Base-by-base conservation (phyloP, 2,329 filamentous ascomycete genomes). In the Botryotinia narcissicola region DNA sequence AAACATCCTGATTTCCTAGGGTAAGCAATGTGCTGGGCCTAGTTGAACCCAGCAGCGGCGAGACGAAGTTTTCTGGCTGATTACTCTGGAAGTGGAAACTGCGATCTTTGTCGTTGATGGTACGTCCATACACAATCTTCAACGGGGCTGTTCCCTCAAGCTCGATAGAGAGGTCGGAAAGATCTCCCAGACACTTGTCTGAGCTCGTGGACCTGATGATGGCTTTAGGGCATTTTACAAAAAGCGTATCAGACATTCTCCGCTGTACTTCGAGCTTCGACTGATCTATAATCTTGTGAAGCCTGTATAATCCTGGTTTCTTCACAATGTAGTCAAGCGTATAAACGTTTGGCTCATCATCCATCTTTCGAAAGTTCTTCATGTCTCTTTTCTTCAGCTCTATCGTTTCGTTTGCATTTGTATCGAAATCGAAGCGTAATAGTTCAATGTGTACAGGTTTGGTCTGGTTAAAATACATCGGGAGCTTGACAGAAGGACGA, bases 381-480 rank as follows among this genome's bases (percentile, higher is more conserved):
- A 97, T 86, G 79, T 97, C 93, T 74, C 90, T 91, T 74, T 87
- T 88, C 46, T 89, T 87, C 67, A 99, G 88, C 74, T 89, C 90
- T 75, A 98, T 91, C 0, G 89, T 92, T 83, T 98, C 95, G 75
- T 95, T 93, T 73, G 87, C 86, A 76, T 92, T 91, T 3, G 91
- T 94, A 9, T 95, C 92, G 48, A 98, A 87, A 80, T 98, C 95
- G 77, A 93, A 89, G 61, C 95, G 93, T 61, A 95, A 82, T n/a
- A 99, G 84, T 81, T 99, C 95, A 75, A 99, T 94, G 73, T 93
- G 88, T 76, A 94, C 91, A 0, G 96, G 97, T 48, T 92, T 89
- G 8, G 95, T 98, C 75, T 97, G 93, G 82, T 99, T 99, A 84
- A 99, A 95, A 80, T 91, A 92, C 63, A 99, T 93, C 1, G 95